These are phyloP conservation scores for Amphichorda felina DNA, from an alignment of 2,329 filamentous ascomycete species.

Conservation along the genomic window DNA sequence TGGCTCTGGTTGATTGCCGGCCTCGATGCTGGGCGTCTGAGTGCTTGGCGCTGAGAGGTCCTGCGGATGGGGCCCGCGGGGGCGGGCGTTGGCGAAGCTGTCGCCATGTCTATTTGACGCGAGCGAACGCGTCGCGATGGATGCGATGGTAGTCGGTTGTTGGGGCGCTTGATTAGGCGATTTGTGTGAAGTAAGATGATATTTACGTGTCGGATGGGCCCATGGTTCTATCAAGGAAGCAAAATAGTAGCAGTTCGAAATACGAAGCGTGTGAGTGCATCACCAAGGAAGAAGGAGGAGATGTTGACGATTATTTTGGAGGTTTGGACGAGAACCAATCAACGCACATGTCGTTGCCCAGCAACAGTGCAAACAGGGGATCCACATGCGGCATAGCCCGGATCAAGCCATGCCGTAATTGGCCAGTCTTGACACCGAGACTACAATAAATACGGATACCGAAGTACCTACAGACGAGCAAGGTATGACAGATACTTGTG, in stretches of 20 bases:
- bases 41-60: slow-evolving; percentile 42
- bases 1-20: slow-evolving; percentile 25
- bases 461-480: no score
- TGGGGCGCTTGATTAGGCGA: no score
- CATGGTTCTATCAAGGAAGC: slow-evolving; percentile 17
- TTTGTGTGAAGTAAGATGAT: not conserved
- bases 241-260: not conserved
- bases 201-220: slow-evolving; percentile 26
- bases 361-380: not conserved
- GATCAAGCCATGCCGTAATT: no score
- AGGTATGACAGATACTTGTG: no score
- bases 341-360: not conserved
- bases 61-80: slow-evolving; percentile 37
- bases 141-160: not conserved
- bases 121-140: slow-evolving; percentile 5
- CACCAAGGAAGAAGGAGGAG: slow-evolving; percentile 2
- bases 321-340: not conserved
- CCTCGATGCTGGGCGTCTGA: slow-evolving; percentile 37
- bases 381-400: no score
- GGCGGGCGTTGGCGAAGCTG: slow-evolving; percentile 43
- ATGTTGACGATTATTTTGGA: slow-evolving; percentile 3
- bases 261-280: slow-evolving; percentile 7
- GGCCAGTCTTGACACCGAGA: no score
- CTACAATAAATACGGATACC: no score
- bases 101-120: slow-evolving; percentile 28